Evolutionary conservation across 2,329 filamentous ascomycete genomes (phyloP).

Genomic region (Coniochaeta sp.): DNA sequence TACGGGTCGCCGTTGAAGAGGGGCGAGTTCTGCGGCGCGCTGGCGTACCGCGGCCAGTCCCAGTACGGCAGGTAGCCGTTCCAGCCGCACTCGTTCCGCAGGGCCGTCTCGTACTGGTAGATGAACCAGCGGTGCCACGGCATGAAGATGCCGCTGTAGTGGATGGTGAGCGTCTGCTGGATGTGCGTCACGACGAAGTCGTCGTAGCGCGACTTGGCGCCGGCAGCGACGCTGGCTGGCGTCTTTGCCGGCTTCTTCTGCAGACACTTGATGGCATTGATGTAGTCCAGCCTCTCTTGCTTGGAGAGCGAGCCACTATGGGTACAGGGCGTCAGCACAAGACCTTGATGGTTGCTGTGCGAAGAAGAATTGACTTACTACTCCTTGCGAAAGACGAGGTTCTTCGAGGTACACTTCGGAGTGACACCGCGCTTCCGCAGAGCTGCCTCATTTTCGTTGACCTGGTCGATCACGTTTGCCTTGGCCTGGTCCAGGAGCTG

Average conservation of each 20-base stretch:
- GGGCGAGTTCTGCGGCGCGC: constrained; percentile 34
- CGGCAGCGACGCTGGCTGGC: constrained; percentile 20
- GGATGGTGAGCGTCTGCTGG: constrained; percentile 10
- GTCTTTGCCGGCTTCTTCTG: constrained; percentile 20
- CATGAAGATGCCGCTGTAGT: constrained; percentile 22
- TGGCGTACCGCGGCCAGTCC: constrained; percentile 40
- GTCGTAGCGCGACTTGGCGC: constrained; percentile 24
- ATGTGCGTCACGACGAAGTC: constrained; percentile 10
- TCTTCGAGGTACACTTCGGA: constrained; percentile 16
- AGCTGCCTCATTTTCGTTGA: constrained; percentile 11
- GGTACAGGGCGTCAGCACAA: not conserved
- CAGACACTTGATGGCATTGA: constrained; percentile 29
- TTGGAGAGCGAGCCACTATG: constrained; percentile 21
- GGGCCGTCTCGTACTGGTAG: constrained; percentile 21
- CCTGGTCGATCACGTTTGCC: constrained; percentile 9
- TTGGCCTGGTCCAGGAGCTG: constrained; percentile 13
- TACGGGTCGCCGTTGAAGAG: constrained; percentile 43
- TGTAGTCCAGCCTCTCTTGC: constrained; percentile 26
- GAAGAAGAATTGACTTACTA: constrained; percentile 15
- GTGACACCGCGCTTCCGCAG: constrained; percentile 12
- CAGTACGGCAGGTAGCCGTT: constrained; percentile 27
- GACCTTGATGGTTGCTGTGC: not conserved
- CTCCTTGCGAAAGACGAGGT: constrained; percentile 18
- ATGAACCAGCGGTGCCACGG: constrained; percentile 28
- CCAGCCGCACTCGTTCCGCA: constrained; percentile 22